Conservation (phyloP, 768 basidiomycete genomes). For the Daedaleopsis nitida region DNA sequence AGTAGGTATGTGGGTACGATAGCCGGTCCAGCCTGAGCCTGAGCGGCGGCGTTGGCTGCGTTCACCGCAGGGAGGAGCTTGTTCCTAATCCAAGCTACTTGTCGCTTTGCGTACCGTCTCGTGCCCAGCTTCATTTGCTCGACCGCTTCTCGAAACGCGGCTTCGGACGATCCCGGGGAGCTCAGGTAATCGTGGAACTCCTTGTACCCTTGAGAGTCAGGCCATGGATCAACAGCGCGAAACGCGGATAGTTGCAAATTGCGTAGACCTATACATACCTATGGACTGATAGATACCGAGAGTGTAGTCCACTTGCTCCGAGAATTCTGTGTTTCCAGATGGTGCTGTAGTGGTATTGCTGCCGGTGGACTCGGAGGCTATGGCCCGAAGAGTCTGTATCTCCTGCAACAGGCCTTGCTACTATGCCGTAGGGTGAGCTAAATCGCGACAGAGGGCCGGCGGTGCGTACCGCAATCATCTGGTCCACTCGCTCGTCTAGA, state of each 20-base stretch:
- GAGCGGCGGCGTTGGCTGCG: constrained; percentile 41
- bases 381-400: constrained; percentile 54
- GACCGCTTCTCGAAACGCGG: constrained; percentile 55
- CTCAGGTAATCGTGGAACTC: constrained; percentile 78
- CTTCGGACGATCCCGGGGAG: constrained; percentile 37
- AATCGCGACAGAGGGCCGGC: not conserved
- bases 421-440: constrained; percentile 2
- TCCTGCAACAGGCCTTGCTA: constrained; percentile 84
- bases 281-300: constrained; percentile 94
- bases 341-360: not conserved
- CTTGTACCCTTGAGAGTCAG: constrained; percentile 70
- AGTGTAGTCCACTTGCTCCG: constrained; percentile 55
- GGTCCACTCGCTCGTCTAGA: constrained; percentile 79
- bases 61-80: constrained; percentile 79
- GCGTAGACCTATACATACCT: constrained; percentile 46
- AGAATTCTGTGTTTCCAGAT: not conserved
- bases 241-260: too few species aligned
- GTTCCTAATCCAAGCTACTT: constrained; percentile 90
- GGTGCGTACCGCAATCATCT: constrained; percentile 78
- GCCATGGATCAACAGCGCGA: constrained; percentile 1
- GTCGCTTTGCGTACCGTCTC: constrained; percentile 87
- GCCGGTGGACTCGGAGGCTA: constrained; percentile 14
- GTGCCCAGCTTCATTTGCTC: constrained; percentile 87
- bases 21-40: constrained; percentile 23
- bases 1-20: constrained; percentile 56